Conservation (phyloP, 148 eudicot species). For the Fagopyrum homotropicum region DNA sequence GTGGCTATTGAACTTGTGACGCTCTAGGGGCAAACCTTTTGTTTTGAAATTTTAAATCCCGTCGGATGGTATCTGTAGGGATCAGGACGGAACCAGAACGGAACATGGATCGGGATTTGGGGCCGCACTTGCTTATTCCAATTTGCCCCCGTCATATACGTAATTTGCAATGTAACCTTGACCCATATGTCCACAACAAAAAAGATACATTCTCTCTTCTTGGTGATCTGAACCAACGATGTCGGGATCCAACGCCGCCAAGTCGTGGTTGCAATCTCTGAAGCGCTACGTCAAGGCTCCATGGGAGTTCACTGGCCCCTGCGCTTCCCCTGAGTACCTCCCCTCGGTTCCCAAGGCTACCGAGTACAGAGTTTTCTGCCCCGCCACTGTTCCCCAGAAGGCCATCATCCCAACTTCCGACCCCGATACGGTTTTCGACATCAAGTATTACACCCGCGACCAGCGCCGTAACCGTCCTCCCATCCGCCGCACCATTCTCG, state of each 20-base stretch:
- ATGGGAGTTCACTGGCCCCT: slow-evolving; percentile 77
- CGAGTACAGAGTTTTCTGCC: slow-evolving; percentile 75
- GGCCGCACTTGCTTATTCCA: neutral
- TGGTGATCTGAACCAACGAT: slow-evolving; percentile 9
- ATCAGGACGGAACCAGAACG: too few species aligned
- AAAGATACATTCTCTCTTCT: neutral
- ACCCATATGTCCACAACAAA: neutral
- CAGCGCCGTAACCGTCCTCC: slow-evolving; percentile 89
- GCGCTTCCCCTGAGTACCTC: slow-evolving; percentile 61
- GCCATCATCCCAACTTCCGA: slow-evolving; percentile 68
- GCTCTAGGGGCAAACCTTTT: too few species aligned
- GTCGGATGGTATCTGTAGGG: too few species aligned
- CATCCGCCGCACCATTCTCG: slow-evolving; percentile 46
- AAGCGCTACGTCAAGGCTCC: slow-evolving; percentile 59
- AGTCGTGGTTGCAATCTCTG: slow-evolving; percentile 41
- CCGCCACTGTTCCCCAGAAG: slow-evolving; percentile 52
- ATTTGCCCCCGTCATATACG: neutral
- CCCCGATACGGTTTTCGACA: slow-evolving; percentile 71
- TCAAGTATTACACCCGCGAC: slow-evolving; percentile 75
- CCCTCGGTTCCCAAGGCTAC: slow-evolving; percentile 60
- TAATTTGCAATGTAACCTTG: neutral
- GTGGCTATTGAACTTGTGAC: too few species aligned
- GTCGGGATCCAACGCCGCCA: slow-evolving; percentile 24
- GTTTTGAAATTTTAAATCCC: too few species aligned
- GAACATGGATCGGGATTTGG: too few species aligned